Evolutionary conservation across 2,329 filamentous ascomycete genomes (phyloP).

Genomic region (Penicillium sp.): DNA sequence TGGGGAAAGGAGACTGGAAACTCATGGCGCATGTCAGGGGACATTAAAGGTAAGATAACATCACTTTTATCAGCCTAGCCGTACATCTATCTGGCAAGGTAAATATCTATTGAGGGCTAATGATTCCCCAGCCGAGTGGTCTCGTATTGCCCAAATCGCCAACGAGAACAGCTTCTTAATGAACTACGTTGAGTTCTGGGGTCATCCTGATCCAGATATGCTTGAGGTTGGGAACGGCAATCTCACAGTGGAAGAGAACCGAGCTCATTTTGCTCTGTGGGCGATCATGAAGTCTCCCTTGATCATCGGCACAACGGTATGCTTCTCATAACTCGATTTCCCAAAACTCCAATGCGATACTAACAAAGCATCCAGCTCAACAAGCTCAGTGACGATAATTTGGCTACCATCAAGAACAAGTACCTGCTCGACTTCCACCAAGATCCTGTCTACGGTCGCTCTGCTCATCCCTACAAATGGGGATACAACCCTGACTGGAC

Average conservation of each 20-base stretch:
- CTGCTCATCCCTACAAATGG: slow-evolving; percentile 46
- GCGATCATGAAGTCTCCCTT: slow-evolving; percentile 53
- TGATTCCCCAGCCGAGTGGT: slow-evolving; percentile 23
- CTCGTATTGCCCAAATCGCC: slow-evolving; percentile 43
- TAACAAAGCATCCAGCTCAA: slow-evolving; percentile 30
- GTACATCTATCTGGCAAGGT: background rate
- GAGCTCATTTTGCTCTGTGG: slow-evolving; percentile 56
- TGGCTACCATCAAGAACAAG: slow-evolving; percentile 47
- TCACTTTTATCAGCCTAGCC: background rate
- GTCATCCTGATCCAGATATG: slow-evolving; percentile 55
- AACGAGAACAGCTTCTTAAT: slow-evolving; percentile 52
- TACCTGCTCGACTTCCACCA: slow-evolving; percentile 48
- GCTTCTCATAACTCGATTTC: background rate
- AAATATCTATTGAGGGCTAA: background rate
- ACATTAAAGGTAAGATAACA: slow-evolving; percentile 29
- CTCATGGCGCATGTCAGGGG: slow-evolving; percentile 44
- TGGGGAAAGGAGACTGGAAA: slow-evolving; percentile 54
- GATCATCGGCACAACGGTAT: slow-evolving; percentile 48
- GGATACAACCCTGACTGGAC: slow-evolving; percentile 38
- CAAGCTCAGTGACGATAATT: slow-evolving; percentile 34
- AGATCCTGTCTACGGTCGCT: slow-evolving; percentile 43
- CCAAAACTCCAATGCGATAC: background rate
- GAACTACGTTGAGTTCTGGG: slow-evolving; percentile 50
- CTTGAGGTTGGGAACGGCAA: slow-evolving; percentile 53
- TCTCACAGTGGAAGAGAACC: slow-evolving; percentile 47